Evolutionary conservation across 192 early-diverging fungal species (phyloP).

Genomic region (Backusella westeae): DNA sequence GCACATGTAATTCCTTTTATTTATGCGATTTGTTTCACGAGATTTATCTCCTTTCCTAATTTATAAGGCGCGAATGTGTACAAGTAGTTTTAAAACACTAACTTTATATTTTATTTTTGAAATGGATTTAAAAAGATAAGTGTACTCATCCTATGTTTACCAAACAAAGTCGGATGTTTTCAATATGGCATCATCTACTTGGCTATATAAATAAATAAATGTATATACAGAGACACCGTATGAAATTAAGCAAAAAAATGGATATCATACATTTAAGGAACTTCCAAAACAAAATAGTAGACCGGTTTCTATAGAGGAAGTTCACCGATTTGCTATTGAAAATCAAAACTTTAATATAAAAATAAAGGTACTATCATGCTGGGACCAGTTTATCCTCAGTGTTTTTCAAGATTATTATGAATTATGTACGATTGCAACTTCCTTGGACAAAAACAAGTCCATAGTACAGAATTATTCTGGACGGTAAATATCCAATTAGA

Average conservation of each 20-base stretch:
- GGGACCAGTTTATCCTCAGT: not conserved
- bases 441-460: not conserved
- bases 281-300: slow-evolving; percentile 1
- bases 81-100: not conserved
- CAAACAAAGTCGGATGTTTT: not conserved
- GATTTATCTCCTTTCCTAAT: not conserved
- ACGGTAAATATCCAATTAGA: not conserved
- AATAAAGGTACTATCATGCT: not conserved
- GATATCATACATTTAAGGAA: slow-evolving; percentile 5
- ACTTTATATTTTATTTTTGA: not conserved
- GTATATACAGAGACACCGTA: not conserved
- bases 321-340: not conserved
- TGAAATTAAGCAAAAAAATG: not conserved
- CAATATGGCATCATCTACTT: not conserved
- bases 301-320: not conserved
- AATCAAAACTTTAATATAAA: slow-evolving; percentile 3
- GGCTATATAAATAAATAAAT: not conserved
- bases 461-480: not conserved
- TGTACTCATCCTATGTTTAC: not conserved
- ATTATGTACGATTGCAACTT: not conserved
- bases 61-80: not conserved
- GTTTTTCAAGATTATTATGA: not conserved
- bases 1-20: not conserved
- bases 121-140: not conserved
- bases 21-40: not conserved